Evolutionary conservation across 495 filamentous ascomycete genomes (phyloP).

Genomic region (Cercophora samala): DNA sequence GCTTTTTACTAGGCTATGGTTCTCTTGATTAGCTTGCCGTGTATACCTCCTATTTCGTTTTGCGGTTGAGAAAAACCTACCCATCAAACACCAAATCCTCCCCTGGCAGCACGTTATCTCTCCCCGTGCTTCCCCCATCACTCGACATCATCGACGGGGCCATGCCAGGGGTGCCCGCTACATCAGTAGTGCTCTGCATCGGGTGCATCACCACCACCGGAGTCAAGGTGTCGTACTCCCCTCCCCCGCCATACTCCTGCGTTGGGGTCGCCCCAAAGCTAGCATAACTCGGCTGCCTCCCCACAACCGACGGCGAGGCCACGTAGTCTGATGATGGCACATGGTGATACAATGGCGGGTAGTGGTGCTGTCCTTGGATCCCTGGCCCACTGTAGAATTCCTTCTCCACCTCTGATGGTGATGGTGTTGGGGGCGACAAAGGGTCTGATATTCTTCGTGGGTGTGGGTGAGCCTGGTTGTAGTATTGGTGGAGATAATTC

Average conservation of each 20-base stretch:
- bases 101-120: constrained; percentile 37
- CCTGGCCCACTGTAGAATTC: constrained; percentile 17
- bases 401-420: constrained; percentile 16
- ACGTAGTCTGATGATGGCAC: background rate
- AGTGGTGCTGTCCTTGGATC: background rate
- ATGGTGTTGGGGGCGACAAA: background rate
- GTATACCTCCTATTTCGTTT: background rate
- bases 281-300: constrained; percentile 5
- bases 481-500: background rate
- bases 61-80: constrained; percentile 12
- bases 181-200: background rate
- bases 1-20: constrained; percentile 29
- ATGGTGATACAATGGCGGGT: constrained; percentile 5
- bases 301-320: constrained; percentile 8
- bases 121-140: constrained; percentile 27
- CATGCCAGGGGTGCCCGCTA: background rate
- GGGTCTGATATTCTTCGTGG: constrained; percentile 3
- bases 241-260: background rate
- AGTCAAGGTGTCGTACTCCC: constrained; percentile 28
- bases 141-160: constrained; percentile 21
- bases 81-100: constrained; percentile 35
- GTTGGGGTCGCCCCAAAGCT: background rate
- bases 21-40: background rate
- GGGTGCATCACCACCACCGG: constrained; percentile 29
- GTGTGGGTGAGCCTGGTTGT: background rate